These are phyloP conservation scores for Boletales sp. DNA, from an alignment of 768 basidiomycete genomes.

Conservation along the genomic window DNA sequence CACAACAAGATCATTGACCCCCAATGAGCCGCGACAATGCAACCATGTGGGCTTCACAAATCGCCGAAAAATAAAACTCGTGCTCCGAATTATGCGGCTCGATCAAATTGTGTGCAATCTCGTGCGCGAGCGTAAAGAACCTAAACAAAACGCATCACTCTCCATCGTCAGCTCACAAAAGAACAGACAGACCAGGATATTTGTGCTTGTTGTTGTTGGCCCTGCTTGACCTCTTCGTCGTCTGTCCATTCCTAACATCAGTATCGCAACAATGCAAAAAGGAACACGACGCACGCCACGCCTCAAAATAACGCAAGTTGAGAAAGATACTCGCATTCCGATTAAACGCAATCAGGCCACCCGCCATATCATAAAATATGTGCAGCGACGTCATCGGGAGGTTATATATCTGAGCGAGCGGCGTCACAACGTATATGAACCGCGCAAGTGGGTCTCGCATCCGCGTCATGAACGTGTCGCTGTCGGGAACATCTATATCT, in stretches of 20 bases:
- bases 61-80: constrained; percentile 91
- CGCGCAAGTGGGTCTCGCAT: constrained; percentile 61
- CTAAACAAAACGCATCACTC: constrained; percentile 30
- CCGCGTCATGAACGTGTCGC: constrained; percentile 43
- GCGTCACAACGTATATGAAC: constrained; percentile 67
- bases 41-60: constrained; percentile 67
- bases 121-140: constrained; percentile 92
- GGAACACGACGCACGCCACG: constrained; percentile 71
- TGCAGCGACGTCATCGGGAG: constrained; percentile 74
- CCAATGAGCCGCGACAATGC: constrained; percentile 36
- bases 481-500: constrained; percentile 53
- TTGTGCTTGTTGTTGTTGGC: constrained; percentile 56
- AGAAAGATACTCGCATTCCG: constrained; percentile 83
- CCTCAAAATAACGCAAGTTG: constrained; percentile 80
- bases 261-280: no score
- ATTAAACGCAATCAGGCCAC: constrained; percentile 92
- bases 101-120: constrained; percentile 89
- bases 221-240: constrained; percentile 59
- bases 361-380: constrained; percentile 79
- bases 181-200: constrained; percentile 66
- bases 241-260: constrained; percentile 40
- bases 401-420: constrained; percentile 67
- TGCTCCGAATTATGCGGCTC: constrained; percentile 87
- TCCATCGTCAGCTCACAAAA: not conserved
- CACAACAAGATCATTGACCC: not conserved